These are phyloP conservation scores for Penicillium polonicum DNA, from an alignment of 2,329 filamentous ascomycete genomes.

Conservation along the genomic window DNA sequence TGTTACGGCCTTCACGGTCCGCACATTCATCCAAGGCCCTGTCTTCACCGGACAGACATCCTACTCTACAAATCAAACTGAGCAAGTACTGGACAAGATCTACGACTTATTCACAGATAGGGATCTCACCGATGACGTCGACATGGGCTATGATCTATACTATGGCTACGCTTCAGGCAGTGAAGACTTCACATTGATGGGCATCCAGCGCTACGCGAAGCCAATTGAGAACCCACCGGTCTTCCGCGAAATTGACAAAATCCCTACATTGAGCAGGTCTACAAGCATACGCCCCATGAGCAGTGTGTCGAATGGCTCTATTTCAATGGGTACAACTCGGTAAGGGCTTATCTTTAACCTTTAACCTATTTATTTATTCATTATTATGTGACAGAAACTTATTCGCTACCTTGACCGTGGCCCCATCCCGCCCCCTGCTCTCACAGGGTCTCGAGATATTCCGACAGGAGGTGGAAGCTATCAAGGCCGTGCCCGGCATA, in stretches of 20 bases:
- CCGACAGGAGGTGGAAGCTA: constrained; percentile 11
- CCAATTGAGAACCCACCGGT: constrained; percentile 16
- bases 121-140: constrained; percentile 10
- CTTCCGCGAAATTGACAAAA: constrained; percentile 13
- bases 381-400: constrained; percentile 4
- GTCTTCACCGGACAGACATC: constrained; percentile 35
- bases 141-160: constrained; percentile 21
- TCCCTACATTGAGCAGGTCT: constrained; percentile 11
- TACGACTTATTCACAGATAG: constrained; percentile 16
- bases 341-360: neutral
- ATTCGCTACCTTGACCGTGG: constrained; percentile 13
- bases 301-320: neutral
- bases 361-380: neutral
- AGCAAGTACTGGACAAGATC: constrained; percentile 7
- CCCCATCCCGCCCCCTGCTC: constrained; percentile 11
- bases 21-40: constrained; percentile 35
- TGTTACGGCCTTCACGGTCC: constrained; percentile 37
- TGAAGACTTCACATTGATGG: constrained; percentile 14
- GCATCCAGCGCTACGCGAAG: constrained; percentile 20
- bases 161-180: constrained; percentile 14
- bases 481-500: constrained; percentile 8
- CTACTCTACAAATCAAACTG: constrained; percentile 14
- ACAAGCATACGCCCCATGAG: constrained; percentile 6
- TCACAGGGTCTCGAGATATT: constrained; percentile 11
- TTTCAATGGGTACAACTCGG: constrained; percentile 11